A percentile compares a stretch with the other conserved stretches of the same genome.
phyloP scores from a whole-genome alignment of 192 early-diverging fungal species.

The Coemansia sp. region DNA sequence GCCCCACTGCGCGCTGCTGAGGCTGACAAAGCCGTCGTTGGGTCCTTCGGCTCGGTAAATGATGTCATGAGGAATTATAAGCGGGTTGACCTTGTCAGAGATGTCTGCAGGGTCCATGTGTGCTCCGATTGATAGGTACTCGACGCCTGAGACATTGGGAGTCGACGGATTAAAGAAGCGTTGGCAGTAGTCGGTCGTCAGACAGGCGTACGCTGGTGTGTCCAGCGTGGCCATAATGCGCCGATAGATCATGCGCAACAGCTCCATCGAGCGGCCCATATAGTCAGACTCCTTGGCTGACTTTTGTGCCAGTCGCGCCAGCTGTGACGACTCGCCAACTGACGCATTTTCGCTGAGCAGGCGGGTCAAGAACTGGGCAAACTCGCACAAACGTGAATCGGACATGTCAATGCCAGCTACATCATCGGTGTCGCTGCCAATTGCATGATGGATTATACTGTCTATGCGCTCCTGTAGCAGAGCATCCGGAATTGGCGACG shows the following conservation, averaged over 20 bases:
- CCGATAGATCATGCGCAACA: conserved; percentile 50
- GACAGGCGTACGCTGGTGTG: conserved; percentile 86
- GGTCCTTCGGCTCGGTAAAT: conserved; percentile 77
- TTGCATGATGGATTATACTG: conserved; percentile 32
- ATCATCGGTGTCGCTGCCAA: conserved; percentile 10
- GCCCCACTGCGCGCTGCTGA: conserved; percentile 86
- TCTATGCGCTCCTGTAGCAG: conserved; percentile 33
- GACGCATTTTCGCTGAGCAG: conserved; percentile 45
- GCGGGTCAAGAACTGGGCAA: conserved; percentile 46
- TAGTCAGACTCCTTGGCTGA: conserved; percentile 31
- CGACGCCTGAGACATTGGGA: conserved; percentile 70
- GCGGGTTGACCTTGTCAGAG: conserved; percentile 63
- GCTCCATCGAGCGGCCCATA: conserved; percentile 26
- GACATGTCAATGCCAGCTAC: conserved; percentile 25
- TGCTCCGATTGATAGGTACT: conserved; percentile 83
- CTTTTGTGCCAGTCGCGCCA: conserved; percentile 22
- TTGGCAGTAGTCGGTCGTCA: conserved; percentile 84
- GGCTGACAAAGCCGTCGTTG: conserved; percentile 90
- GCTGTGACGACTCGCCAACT: conserved; percentile 32
- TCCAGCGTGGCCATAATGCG: conserved; percentile 74
- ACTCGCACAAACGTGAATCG: conserved; percentile 35
- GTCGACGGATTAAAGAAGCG: conserved; percentile 87
- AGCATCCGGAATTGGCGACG: conserved; percentile 10
- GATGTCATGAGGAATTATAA: conserved; percentile 77
- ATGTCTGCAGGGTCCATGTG: conserved; percentile 66